Evolutionary conservation across 2,329 filamentous ascomycete species (phyloP).

Genomic region (Acrodontium crateriforme): DNA sequence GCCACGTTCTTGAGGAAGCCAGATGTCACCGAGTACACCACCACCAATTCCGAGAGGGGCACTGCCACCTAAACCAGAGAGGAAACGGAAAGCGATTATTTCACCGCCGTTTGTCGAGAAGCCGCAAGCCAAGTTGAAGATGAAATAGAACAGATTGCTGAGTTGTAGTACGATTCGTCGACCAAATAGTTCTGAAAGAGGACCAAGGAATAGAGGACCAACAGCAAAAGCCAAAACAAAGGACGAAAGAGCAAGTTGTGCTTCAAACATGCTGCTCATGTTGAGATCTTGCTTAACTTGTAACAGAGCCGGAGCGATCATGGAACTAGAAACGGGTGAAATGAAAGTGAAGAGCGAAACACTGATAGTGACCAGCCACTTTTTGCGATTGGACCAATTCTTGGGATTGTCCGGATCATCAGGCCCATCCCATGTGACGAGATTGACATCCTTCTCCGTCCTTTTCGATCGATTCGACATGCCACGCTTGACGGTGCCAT

Average conservation of each 20-base stretch:
- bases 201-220: constrained; percentile 24
- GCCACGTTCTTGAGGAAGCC: constrained; percentile 47
- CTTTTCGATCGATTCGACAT: constrained; percentile 16
- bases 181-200: constrained; percentile 24
- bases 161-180: constrained; percentile 22
- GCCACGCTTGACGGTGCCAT: constrained; percentile 12
- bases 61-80: constrained; percentile 24
- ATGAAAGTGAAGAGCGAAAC: constrained; percentile 29
- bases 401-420: constrained; percentile 34
- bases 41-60: constrained; percentile 25
- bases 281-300: constrained; percentile 17
- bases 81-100: constrained; percentile 25
- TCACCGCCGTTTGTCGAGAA: constrained; percentile 20
- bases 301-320: constrained; percentile 24
- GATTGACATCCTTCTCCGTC: constrained; percentile 20
- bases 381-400: constrained; percentile 30
- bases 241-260: constrained; percentile 21
- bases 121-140: constrained; percentile 25
- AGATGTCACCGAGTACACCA: constrained; percentile 38
- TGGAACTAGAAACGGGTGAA: constrained; percentile 25
- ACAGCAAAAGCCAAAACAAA: constrained; percentile 26
- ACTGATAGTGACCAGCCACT: constrained; percentile 32
- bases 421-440: constrained; percentile 33
- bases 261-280: constrained; percentile 8
- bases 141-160: constrained; percentile 24